phyloP scores from a whole-genome alignment of 2,329 filamentous ascomycete species.

The Tolypocladium endophyticum region DNA sequence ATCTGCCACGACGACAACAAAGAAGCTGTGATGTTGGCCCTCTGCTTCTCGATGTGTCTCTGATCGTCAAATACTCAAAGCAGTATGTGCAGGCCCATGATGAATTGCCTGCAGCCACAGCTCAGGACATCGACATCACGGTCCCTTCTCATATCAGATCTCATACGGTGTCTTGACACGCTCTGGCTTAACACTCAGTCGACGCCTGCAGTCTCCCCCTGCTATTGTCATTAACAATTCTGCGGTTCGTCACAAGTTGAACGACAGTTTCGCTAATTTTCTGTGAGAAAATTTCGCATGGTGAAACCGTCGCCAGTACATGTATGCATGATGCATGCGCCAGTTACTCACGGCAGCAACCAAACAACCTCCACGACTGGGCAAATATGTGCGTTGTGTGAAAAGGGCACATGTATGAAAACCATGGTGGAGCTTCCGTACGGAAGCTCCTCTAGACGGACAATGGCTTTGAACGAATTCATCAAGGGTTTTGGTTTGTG shows the following conservation, averaged over 20 bases:
- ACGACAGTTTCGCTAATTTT: no score
- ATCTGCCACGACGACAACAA: not conserved
- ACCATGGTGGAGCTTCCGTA: constrained; percentile 35
- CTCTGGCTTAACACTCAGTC: not conserved
- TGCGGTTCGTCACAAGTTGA: no score
- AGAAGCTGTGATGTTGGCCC: not conserved
- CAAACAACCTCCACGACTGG: constrained; percentile 15
- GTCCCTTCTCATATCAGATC: not conserved
- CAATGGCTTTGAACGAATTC: constrained; percentile 23
- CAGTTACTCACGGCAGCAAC: no score
- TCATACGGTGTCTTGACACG: not conserved
- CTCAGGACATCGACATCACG: not conserved
- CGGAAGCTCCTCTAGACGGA: constrained; percentile 33
- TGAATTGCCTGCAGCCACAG: not conserved
- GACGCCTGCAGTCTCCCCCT: not conserved
- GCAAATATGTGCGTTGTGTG: constrained; percentile 41
- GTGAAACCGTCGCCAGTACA: no score
- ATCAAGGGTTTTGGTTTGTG: constrained; percentile 29
- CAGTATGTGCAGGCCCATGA: not conserved
- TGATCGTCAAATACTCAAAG: no score
- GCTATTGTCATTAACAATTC: constrained; percentile 14
- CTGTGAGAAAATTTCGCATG: no score
- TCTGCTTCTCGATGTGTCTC: not conserved
- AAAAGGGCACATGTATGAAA: constrained; percentile 35
- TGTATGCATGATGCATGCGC: no score